These are phyloP conservation scores for Trametes elegans DNA, from an alignment of 768 basidiomycete species.

Conservation along the genomic window DNA sequence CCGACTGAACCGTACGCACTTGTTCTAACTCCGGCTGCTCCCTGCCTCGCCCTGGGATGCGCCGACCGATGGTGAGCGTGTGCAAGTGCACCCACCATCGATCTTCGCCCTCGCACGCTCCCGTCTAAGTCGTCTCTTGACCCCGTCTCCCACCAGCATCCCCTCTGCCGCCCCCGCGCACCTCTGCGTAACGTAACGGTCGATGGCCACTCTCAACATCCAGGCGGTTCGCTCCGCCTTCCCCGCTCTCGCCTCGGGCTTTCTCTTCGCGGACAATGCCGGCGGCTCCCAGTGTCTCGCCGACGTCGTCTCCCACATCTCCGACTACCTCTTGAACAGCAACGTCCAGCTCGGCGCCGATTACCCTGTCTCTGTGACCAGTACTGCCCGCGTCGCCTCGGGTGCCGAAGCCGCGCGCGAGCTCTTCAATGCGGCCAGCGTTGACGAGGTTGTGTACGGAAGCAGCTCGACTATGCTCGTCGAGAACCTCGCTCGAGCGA, in stretches of 20 bases:
- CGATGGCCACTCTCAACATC: conserved; percentile 33
- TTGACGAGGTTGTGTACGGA: conserved; percentile 65
- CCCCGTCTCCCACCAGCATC: neutral
- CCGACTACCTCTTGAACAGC: conserved; percentile 66
- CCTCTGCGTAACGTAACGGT: too few species aligned
- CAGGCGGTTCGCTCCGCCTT: conserved; percentile 55
- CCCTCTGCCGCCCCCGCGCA: neutral
- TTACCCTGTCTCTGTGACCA: conserved; percentile 55
- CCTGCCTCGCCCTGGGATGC: too few species aligned
- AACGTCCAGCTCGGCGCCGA: conserved; percentile 76
- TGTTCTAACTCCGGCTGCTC: too few species aligned
- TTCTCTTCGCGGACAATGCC: conserved; percentile 73
- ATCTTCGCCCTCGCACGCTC: neutral
- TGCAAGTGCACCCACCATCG: neutral
- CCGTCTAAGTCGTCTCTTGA: too few species aligned
- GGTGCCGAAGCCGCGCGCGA: conserved; percentile 51
- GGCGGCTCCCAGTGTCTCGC: conserved; percentile 67
- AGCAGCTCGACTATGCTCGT: conserved; percentile 65
- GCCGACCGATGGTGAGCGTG: too few species aligned
- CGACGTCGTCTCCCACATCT: conserved; percentile 55
- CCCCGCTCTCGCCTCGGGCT: conserved; percentile 57
- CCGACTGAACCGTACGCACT: too few species aligned
- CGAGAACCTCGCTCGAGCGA: conserved; percentile 63
- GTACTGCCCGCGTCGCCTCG: conserved; percentile 49
- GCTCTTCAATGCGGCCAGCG: conserved; percentile 62